Percentiles rank a stretch among this genome's conserved stretches.
These are phyloP conservation scores for Neonectria magnoliae DNA, from an alignment of 2,329 filamentous ascomycete genomes.

Conservation along the genomic window DNA sequence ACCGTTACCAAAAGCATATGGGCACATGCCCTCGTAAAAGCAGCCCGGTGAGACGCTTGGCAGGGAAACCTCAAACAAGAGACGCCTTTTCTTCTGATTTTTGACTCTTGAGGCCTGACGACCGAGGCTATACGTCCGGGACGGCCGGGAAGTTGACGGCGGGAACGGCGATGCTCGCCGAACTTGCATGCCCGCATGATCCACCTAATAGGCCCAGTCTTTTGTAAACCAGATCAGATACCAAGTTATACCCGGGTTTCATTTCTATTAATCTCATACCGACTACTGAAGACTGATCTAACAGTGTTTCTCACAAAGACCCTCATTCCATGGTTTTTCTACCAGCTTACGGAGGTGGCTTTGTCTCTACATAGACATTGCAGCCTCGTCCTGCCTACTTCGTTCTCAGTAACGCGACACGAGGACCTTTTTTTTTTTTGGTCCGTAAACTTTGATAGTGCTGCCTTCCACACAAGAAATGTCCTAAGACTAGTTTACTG, in stretches of 20 bases:
- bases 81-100: background rate
- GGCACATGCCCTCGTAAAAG: conserved; percentile 1
- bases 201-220: background rate
- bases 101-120: background rate
- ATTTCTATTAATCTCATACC: background rate
- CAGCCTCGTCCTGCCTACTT: too few relatives aligned
- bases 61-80: background rate
- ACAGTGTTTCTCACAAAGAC: background rate
- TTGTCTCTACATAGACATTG: background rate
- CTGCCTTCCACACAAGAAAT: too few relatives aligned
- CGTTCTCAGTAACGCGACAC: too few relatives aligned
- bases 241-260: background rate
- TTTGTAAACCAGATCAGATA: background rate
- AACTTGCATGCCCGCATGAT: conserved; percentile 4
- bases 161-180: conserved; percentile 7
- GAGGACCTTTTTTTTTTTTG: too few relatives aligned
- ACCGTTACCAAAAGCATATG: conserved; percentile 8
- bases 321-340: background rate
- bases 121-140: background rate
- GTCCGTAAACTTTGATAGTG: too few relatives aligned
- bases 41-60: background rate
- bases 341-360: background rate
- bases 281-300: background rate
- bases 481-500: too few relatives aligned
- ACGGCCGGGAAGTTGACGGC: conserved; percentile 5